Base-by-base conservation (phyloP, 2,329 filamentous ascomycete species). In the Pseudogymnoascus sp. region DNA sequence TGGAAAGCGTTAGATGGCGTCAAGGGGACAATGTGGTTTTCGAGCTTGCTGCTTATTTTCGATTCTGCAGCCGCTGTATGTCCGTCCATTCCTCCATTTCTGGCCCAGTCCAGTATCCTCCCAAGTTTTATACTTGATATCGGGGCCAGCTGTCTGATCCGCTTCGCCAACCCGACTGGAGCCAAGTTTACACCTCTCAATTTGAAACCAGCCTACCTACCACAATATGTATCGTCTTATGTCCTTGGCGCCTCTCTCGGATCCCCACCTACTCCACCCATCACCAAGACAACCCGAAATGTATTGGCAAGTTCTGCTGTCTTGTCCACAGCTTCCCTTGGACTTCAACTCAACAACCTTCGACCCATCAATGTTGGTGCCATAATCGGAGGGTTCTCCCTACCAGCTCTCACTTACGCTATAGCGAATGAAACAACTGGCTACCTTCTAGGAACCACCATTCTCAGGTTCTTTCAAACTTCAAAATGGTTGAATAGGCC, bases 381-480 rank as follows among this genome's bases (percentile, higher is more conserved):
- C 29, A 33, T 33, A 33, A 26, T 54, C 4, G 61, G 63, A 6
- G 54, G 63, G 5, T 15, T 31, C 8, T 60, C 60, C 11, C 58
- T 60, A 9, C 21, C 50, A n/a, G 29, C 57, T 21, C 17, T 62
- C 15, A 36, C 10, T 10, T 64, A 62, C 11, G 61, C 63, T 6
- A n/a, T 64, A 31, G 58, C 33, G 58, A 64, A 60, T 31, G 61
- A 64, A 54, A 64, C 31, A 4, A 62, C 44, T 8, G 61, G 61
- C 1, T 62, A 58, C 17, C 35, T 64, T 10, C 37, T 64, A 13
- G 58, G 61, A 17, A 35, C 61, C 5, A 44, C 36, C 11, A 33
- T 64, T 2, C 37, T 62, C 5, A 33, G 29, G 15, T 36, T 64
- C 10, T 64, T 64, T 26, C 29, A 13, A 36, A n/a, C 29, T 33